Conservation (phyloP, 2,329 filamentous ascomycete species). For the Calycina marina region DNA sequence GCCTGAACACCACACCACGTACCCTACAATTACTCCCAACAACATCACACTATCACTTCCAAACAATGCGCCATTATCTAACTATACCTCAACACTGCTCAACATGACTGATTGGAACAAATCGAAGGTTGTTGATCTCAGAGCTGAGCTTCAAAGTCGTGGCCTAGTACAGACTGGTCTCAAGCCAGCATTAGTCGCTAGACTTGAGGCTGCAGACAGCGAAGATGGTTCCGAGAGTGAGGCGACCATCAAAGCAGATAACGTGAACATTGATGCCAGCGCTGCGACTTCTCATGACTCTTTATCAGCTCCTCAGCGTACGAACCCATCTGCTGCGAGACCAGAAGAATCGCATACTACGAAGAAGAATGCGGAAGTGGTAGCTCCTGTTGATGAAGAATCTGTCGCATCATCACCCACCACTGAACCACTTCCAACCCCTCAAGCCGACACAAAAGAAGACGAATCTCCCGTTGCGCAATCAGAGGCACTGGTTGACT, state of each 20-base stretch:
- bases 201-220: conserved; percentile 34
- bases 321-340: neutral
- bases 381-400: too few species aligned
- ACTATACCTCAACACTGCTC: too few species aligned
- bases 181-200: conserved; percentile 56
- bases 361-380: too few species aligned
- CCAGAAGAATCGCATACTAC: too few species aligned
- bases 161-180: conserved; percentile 56
- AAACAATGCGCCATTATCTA: neutral
- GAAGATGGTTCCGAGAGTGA: conserved; percentile 23
- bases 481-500: too few species aligned
- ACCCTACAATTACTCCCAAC: too few species aligned
- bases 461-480: neutral
- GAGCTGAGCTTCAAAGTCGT: conserved; percentile 57
- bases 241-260: conserved; percentile 16
- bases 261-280: conserved; percentile 10
- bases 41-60: neutral
- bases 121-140: conserved; percentile 62
- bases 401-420: neutral
- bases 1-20: too few species aligned
- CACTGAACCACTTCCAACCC: neutral
- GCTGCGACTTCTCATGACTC: conserved; percentile 15
- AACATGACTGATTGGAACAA: conserved; percentile 37
- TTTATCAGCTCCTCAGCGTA: conserved; percentile 5
- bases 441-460: neutral